Evolutionary conservation across 805 yeast genomes (phyloP), one percentile per base, ranked within the genome.

Genomic region (Candida verbasci): DNA sequence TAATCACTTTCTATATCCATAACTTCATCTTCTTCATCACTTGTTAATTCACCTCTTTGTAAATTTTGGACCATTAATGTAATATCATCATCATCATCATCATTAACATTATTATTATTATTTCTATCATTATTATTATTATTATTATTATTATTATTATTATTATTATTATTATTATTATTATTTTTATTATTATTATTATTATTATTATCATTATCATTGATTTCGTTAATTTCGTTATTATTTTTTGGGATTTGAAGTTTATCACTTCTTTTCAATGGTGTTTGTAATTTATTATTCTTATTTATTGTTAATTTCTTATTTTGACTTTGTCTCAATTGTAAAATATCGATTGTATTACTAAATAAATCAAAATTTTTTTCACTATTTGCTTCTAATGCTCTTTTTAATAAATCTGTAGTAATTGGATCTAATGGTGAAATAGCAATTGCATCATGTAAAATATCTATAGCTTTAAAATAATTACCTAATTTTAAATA

Each of bases 361-460:
- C n/a, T n/a, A 45, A 41, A 59, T 48, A 42, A 67, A 66, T 24
- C 31, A 24, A 31, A 31, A 59, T 47, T 31, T 31, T 24, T 31
- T 17, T 16, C 24, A 11, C 28, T 12, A 54, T 82, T 82, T 20
- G 72, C 65, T 42, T 81, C 88, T 34, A 83, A 61, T 3, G 97
- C 96, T 44, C 94, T 73, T 45, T 77, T 77, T 41, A 93, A 63
- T 31, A 93, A 59, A 50, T 91, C 97, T 9, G 78, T 67, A 0
- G 97, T 93, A 12, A 88, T 82, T 0, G 91, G 83, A 54, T 91
- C 96, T 28, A 78, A 73, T 1, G 95, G 89, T 8, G 78, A 61
- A 3, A 89, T 60, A 0, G 94, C 84, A 37, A 93, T 65, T 0
- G 96, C 91, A 47, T 76, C 80, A 54, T 91, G 96, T 36, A 93